A percentile compares a stretch with the other conserved stretches of the same genome.
phyloP scores from a whole-genome alignment of 306 rosid genomes.

The Cyclanthera cordifolia region DNA sequence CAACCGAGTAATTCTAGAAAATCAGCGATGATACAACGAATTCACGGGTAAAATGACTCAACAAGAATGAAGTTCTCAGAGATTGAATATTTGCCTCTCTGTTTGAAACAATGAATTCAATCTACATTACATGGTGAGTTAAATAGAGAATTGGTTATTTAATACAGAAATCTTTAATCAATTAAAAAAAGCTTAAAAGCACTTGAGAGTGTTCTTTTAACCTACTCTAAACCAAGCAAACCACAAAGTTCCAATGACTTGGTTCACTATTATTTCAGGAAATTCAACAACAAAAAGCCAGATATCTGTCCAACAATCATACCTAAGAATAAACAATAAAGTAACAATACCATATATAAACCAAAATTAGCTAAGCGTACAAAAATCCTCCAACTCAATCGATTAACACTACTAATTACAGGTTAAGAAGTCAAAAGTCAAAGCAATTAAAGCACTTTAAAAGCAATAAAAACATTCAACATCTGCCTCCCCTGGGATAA shows the following conservation, averaged over 20 bases:
- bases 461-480: not conserved
- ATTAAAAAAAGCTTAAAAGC: not conserved
- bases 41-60: not conserved
- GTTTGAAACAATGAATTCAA: not conserved
- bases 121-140: not conserved
- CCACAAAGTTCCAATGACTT: not conserved
- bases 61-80: not conserved
- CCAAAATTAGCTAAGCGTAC: not conserved
- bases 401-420: not conserved
- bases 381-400: not conserved
- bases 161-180: not conserved
- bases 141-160: not conserved
- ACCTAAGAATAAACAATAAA: not conserved
- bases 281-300: not conserved
- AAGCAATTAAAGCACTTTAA: not conserved
- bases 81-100: not conserved
- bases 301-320: not conserved
- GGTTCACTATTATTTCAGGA: not conserved
- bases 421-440: not conserved
- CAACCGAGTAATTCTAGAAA: not conserved
- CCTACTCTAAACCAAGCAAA: not conserved
- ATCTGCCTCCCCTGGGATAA: not conserved
- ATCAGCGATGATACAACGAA: not conserved
- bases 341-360: not conserved
- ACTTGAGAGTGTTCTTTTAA: not conserved